Percentiles rank a stretch among this genome's conserved stretches.
Evolutionary conservation across 345 rosid species (phyloP).

Genomic region (Aquilaria yunnanensis): DNA sequence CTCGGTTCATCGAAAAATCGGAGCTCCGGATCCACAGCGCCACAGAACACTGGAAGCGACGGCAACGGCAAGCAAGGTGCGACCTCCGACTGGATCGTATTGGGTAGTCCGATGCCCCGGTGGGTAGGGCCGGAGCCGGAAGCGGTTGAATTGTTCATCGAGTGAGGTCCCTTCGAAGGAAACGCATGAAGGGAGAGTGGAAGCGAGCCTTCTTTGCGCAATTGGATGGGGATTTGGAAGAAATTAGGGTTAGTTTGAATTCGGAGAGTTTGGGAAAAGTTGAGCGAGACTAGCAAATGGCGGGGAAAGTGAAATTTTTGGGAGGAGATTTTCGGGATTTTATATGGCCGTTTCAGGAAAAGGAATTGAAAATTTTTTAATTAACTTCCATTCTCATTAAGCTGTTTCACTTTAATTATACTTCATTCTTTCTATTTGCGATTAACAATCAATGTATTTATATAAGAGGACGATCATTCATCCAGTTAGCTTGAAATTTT

Average conservation of each 20-base stretch:
- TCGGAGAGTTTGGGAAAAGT: slow-evolving; percentile 15
- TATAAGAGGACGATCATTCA: too few species aligned
- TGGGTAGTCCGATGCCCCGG: slow-evolving; percentile 78
- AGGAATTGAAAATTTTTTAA: too few species aligned
- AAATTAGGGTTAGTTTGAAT: slow-evolving; percentile 20
- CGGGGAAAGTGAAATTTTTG: slow-evolving; percentile 53
- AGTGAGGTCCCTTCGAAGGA: slow-evolving; percentile 7
- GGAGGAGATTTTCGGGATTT: slow-evolving; percentile 19
- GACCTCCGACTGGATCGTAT: slow-evolving; percentile 88
- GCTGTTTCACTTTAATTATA: too few species aligned
- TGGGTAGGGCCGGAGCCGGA: slow-evolving; percentile 34
- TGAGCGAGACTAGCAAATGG: slow-evolving; percentile 41
- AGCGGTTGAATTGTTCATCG: slow-evolving; percentile 56
- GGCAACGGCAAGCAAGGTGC: slow-evolving; percentile 90
- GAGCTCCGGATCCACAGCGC: slow-evolving; percentile 64
- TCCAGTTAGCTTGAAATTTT: too few species aligned
- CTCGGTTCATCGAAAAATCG: slow-evolving; percentile 53
- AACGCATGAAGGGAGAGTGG: slow-evolving; percentile 31
- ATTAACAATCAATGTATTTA: too few species aligned
- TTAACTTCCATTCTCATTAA: too few species aligned
- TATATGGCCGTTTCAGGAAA: neutral
- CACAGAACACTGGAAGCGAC: slow-evolving; percentile 81
- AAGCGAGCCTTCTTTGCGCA: slow-evolving; percentile 10
- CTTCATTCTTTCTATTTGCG: too few species aligned
- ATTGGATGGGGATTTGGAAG: slow-evolving; percentile 14